phyloP scores from a whole-genome alignment of 768 basidiomycete species.

The Mycena galopus region DNA sequence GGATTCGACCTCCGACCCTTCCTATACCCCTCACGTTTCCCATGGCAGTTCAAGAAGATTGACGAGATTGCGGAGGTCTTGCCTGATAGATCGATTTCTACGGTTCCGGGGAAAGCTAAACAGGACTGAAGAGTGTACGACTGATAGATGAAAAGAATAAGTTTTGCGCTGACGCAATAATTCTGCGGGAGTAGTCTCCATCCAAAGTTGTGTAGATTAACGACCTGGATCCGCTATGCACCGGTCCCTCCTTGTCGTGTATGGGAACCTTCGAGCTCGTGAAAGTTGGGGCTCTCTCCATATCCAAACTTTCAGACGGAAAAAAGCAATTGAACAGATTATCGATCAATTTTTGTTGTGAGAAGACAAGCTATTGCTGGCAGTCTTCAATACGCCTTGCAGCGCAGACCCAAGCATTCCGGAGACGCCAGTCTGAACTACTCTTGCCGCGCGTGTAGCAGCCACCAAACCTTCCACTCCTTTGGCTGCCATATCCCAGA shows the following conservation, averaged over 20 bases:
- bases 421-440: slow-evolving; percentile 43
- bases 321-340: too few species aligned
- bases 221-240: too few species aligned
- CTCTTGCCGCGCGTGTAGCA: slow-evolving; percentile 48
- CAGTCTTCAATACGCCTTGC: slow-evolving; percentile 43
- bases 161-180: too few species aligned
- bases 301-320: too few species aligned
- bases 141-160: too few species aligned
- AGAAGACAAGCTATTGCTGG: not conserved
- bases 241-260: too few species aligned
- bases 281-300: too few species aligned
- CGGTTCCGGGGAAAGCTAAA: slow-evolving; percentile 24
- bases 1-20: slow-evolving; percentile 97
- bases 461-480: slow-evolving; percentile 60
- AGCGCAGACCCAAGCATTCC: slow-evolving; percentile 47
- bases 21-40: slow-evolving; percentile 94
- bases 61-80: slow-evolving; percentile 85
- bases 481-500: slow-evolving; percentile 56
- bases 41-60: slow-evolving; percentile 97
- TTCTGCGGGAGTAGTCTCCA: too few species aligned
- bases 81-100: slow-evolving; percentile 71
- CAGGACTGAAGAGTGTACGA: slow-evolving; percentile 27
- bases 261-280: too few species aligned
- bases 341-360: not conserved
- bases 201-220: too few species aligned